These are phyloP conservation scores for Dothidotthia symphoricarpi DNA, from an alignment of 2,329 filamentous ascomycete genomes.

Conservation along the genomic window DNA sequence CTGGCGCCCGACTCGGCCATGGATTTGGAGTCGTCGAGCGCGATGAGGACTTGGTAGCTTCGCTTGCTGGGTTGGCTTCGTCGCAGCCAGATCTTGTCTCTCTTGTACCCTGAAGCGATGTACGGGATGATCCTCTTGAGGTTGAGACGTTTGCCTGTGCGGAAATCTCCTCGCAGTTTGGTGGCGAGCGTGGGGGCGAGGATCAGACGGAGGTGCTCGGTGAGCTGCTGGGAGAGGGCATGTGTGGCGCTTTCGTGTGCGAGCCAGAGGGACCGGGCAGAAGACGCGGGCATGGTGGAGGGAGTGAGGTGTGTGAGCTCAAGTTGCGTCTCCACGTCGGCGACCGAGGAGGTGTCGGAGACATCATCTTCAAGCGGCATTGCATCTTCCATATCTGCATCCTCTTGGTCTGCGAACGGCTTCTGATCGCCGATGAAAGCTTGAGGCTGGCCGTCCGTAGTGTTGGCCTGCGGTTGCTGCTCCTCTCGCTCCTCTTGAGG, in stretches of 20 bases:
- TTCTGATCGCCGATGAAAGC: conserved; percentile 49
- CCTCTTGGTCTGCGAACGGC: conserved; percentile 29
- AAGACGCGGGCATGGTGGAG: conserved; percentile 46
- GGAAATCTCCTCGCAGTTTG: conserved; percentile 93
- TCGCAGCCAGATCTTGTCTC: conserved; percentile 99
- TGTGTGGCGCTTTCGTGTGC: conserved; percentile 82
- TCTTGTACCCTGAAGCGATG: conserved; percentile 96
- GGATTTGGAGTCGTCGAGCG: conserved; percentile 90
- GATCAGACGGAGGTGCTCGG: conserved; percentile 92
- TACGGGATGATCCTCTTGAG: conserved; percentile 99
- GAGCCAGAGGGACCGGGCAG: conserved; percentile 76
- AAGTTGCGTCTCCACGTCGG: conserved; percentile 59
- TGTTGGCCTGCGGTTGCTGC: conserved; percentile 26
- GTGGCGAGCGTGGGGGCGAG: conserved; percentile 91
- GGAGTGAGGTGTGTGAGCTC: conserved; percentile 67
- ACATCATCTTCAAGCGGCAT: conserved; percentile 38
- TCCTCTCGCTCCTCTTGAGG: conserved; percentile 25
- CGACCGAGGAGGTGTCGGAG: conserved; percentile 37
- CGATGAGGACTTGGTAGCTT: conserved; percentile 94
- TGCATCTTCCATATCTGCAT: conserved; percentile 42
- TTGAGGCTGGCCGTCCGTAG: conserved; percentile 40
- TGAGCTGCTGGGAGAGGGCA: conserved; percentile 80
- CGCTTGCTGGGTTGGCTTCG: conserved; percentile 88
- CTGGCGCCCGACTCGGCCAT: conserved; percentile 84
- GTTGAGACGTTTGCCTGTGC: conserved; percentile 95